A percentile compares a stretch with the other conserved stretches of the same genome.
phyloP scores from a whole-genome alignment of 495 filamentous ascomycete species.

The Penicillium macrosclerotiorum region DNA sequence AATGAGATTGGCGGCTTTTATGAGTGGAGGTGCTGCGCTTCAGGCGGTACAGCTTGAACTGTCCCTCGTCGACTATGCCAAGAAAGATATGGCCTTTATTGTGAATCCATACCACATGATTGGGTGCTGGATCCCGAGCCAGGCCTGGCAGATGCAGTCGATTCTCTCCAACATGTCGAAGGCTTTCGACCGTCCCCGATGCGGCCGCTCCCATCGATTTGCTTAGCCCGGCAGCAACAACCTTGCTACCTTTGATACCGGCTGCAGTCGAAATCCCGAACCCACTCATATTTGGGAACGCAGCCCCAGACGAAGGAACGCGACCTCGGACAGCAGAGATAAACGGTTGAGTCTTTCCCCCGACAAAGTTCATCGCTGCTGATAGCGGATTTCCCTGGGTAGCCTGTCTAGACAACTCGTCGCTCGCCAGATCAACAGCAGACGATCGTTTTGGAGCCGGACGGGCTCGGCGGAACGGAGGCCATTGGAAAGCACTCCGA shows the following conservation, averaged over 20 bases:
- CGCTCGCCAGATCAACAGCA: constrained; percentile 27
- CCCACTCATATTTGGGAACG: constrained; percentile 41
- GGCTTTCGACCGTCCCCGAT: constrained; percentile 70
- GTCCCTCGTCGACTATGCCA: constrained; percentile 36
- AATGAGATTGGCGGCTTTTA: constrained; percentile 48
- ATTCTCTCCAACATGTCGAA: constrained; percentile 83
- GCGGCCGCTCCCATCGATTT: constrained; percentile 81
- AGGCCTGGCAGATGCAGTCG: constrained; percentile 70
- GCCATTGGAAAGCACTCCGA: constrained; percentile 82
- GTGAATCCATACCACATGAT: constrained; percentile 42
- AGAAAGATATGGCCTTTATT: constrained; percentile 36
- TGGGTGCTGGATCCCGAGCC: constrained; percentile 37
- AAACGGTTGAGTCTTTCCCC: constrained; percentile 57
- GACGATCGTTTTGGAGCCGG: constrained; percentile 39
- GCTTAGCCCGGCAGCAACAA: constrained; percentile 76
- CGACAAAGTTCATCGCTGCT: constrained; percentile 58
- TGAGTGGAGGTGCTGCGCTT: constrained; percentile 43
- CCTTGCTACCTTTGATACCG: constrained; percentile 68
- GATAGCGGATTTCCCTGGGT: constrained; percentile 59
- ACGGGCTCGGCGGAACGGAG: constrained; percentile 68
- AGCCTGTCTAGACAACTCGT: constrained; percentile 48
- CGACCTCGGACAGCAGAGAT: constrained; percentile 54
- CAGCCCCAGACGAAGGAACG: constrained; percentile 48
- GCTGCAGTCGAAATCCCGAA: constrained; percentile 64
- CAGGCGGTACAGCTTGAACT: constrained; percentile 65